Percentiles rank a stretch among this genome's conserved stretches.
These are phyloP conservation scores for Wallacemonas sp. DNA, from an alignment of 208 protist species.

Conservation along the genomic window DNA sequence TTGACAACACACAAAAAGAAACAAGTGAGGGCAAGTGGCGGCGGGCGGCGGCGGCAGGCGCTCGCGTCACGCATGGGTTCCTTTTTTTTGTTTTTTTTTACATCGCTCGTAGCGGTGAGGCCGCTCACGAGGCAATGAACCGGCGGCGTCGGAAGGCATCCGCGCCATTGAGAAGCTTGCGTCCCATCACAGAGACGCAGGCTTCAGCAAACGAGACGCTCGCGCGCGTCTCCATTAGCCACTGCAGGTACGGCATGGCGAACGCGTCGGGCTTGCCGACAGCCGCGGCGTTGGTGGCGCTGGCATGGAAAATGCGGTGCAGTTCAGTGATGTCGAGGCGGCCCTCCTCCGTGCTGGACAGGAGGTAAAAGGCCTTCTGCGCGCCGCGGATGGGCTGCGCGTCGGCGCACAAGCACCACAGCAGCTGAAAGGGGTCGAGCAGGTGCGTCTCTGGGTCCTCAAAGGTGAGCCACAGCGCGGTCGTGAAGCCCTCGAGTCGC, in stretches of 20 bases:
- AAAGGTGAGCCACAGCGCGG: conserved; percentile 79
- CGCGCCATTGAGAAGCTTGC: conserved; percentile 79
- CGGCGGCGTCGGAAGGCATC: conserved; percentile 65
- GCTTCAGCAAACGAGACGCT: conserved; percentile 61
- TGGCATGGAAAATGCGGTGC: conserved; percentile 57
- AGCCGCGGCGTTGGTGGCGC: conserved; percentile 52
- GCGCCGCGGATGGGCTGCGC: conserved; percentile 76
- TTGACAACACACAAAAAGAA: no score
- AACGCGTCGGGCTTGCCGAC: conserved; percentile 67
- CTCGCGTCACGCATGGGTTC: no score
- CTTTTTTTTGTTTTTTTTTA: no score
- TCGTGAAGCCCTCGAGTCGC: conserved; percentile 57
- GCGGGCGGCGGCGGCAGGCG: no score
- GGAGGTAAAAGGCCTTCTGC: conserved; percentile 82
- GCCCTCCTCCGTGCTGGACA: conserved; percentile 35
- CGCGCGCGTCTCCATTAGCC: conserved; percentile 42
- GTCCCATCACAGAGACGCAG: conserved; percentile 64
- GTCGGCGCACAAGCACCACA: conserved; percentile 81
- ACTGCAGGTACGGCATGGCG: conserved; percentile 48
- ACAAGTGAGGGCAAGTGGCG: no score
- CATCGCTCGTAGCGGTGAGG: no score
- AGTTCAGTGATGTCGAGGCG: conserved; percentile 34
- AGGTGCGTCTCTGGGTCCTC: conserved; percentile 27
- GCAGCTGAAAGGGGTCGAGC: conserved; percentile 50
- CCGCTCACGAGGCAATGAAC: no score